phyloP scores from a whole-genome alignment of 129 eudicot species.

The Flaveria sonorensis region DNA sequence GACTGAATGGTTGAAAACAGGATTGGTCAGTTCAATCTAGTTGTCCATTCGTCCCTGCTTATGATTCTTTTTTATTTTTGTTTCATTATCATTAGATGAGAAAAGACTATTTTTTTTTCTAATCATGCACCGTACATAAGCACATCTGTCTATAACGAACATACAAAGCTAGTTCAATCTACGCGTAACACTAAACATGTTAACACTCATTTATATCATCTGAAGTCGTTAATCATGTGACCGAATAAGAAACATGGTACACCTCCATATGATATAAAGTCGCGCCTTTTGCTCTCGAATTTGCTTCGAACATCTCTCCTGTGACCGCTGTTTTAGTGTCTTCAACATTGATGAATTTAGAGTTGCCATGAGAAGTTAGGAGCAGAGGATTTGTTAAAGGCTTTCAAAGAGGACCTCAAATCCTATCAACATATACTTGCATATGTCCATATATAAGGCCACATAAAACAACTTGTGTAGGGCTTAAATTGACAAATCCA shows the following conservation, averaged over 20 bases:
- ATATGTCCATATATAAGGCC: conserved; percentile 23
- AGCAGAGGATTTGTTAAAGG: conserved; percentile 15
- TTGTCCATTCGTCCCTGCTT: no score
- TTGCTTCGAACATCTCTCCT: conserved; percentile 58
- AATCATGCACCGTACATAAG: neutral
- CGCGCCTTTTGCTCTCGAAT: conserved; percentile 59
- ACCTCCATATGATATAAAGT: conserved; percentile 85
- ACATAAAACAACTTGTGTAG: conserved; percentile 5
- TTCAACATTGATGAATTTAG: conserved; percentile 35
- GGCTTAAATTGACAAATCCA: conserved; percentile 7
- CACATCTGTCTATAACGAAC: neutral
- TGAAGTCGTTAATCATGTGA: conserved; percentile 48
- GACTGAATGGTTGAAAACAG: no score
- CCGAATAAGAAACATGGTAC: conserved; percentile 66
- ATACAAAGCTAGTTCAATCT: neutral
- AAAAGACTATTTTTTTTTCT: no score
- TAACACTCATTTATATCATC: no score
- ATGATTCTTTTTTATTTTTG: no score
- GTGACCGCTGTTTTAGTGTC: conserved; percentile 45
- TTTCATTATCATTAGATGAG: no score
- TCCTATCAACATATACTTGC: neutral
- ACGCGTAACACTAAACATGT: neutral
- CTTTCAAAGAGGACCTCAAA: neutral
- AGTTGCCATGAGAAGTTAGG: conserved; percentile 34
- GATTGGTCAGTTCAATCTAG: no score